phyloP scores from a whole-genome alignment of 208 protist species.

The Leishmania martiniquensis region DNA sequence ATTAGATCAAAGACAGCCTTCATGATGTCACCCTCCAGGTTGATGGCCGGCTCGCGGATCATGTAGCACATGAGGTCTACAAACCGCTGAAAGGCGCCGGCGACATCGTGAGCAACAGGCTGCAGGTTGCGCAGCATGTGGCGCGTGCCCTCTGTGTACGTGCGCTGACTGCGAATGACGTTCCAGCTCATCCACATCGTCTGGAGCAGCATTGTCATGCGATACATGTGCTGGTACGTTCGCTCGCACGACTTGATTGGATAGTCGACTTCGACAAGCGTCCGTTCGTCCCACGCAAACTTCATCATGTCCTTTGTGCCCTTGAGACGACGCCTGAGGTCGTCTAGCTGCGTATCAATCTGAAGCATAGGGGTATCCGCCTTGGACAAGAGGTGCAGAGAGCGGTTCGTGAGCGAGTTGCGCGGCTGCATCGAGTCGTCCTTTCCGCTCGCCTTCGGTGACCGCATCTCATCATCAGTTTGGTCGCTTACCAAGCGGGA shows the following conservation, averaged over 20 bases:
- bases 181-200: constrained; percentile 89
- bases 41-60: constrained; percentile 59
- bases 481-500: neutral
- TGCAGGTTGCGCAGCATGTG: constrained; percentile 68
- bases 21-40: constrained; percentile 77
- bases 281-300: constrained; percentile 79
- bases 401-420: constrained; percentile 48
- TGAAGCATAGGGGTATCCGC: constrained; percentile 53
- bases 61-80: constrained; percentile 70
- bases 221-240: constrained; percentile 72
- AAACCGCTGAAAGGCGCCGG: constrained; percentile 65
- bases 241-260: constrained; percentile 70
- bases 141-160: constrained; percentile 47
- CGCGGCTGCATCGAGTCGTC: neutral
- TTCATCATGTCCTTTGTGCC: constrained; percentile 75
- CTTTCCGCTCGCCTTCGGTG: neutral
- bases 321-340: constrained; percentile 64
- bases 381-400: constrained; percentile 47
- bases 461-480: constrained; percentile 5
- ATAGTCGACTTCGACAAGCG: constrained; percentile 72
- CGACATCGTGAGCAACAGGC: constrained; percentile 65
- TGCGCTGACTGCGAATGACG: constrained; percentile 70
- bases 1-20: constrained; percentile 76
- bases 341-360: constrained; percentile 47
- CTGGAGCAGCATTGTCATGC: constrained; percentile 77